A percentile compares a stretch with the other conserved stretches of the same genome.
These are phyloP conservation scores for Pseudocercospora crystallina DNA, from an alignment of 2,329 filamentous ascomycete genomes.

Conservation along the genomic window DNA sequence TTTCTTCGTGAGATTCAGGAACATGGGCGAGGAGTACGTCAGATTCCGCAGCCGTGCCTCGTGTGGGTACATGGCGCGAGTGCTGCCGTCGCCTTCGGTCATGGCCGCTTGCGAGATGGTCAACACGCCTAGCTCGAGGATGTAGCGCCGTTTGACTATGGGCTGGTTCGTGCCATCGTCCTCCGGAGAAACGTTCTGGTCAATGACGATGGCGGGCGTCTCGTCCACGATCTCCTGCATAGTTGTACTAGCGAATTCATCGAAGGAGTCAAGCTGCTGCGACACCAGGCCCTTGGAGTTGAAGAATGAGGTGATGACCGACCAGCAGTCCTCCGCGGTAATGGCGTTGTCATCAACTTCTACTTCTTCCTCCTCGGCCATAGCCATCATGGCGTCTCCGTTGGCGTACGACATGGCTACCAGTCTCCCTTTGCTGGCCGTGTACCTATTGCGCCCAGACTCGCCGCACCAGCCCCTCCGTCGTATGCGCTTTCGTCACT, in stretches of 20 bases:
- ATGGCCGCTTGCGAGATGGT: slow-evolving; percentile 87
- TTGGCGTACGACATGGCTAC: slow-evolving; percentile 23
- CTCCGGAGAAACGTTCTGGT: slow-evolving; percentile 80
- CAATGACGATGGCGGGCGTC: slow-evolving; percentile 86
- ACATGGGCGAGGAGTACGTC: slow-evolving; percentile 90
- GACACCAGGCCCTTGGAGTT: slow-evolving; percentile 93
- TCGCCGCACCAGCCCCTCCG: not conserved
- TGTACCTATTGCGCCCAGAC: not conserved
- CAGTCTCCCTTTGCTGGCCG: not conserved
- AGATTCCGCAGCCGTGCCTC: slow-evolving; percentile 94
- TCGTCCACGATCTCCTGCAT: slow-evolving; percentile 94
- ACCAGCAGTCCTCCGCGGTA: slow-evolving; percentile 97
- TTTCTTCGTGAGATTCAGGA: slow-evolving; percentile 82
- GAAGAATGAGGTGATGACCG: slow-evolving; percentile 95
- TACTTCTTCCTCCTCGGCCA: slow-evolving; percentile 17
- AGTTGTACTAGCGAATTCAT: slow-evolving; percentile 91
- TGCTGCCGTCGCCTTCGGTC: slow-evolving; percentile 88
- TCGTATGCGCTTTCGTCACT: too few species aligned
- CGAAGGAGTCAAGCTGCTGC: slow-evolving; percentile 96
- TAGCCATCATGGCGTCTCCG: slow-evolving; percentile 26
- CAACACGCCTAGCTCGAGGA: slow-evolving; percentile 90
- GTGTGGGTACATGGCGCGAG: slow-evolving; percentile 83
- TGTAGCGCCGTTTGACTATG: slow-evolving; percentile 85
- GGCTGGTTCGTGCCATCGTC: slow-evolving; percentile 64
- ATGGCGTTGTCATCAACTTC: slow-evolving; percentile 52